Evolutionary conservation across 1,284 basidiomycete genomes (phyloP), one percentile per base, ranked within the genome.

Genomic region (Marasmius oreades): DNA sequence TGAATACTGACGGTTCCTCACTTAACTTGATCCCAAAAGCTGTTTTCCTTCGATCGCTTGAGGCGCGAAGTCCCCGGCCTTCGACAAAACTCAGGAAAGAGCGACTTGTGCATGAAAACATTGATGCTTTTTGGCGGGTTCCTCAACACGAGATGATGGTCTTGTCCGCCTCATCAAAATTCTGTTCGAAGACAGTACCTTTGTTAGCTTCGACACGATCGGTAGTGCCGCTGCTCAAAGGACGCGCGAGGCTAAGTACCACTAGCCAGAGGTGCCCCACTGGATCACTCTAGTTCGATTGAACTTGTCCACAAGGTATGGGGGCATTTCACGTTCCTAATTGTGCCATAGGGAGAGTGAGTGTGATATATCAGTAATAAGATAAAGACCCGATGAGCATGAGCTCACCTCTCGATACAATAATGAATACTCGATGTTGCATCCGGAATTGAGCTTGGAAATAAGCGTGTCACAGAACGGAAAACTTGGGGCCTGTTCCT

Each of bases 401-500:
- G 33, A 3, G 43, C 20, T 18, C 18, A 68, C 69, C 57, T 77
- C 74, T 44, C 73, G 69, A 63, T 73, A 73, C 12, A 71, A 51
- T 12, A 69, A 58, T 22, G 64, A 66, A 53, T 66, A 31, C 28
- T 31, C 28, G 28, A n/a, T 31, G 4, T 10, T 31, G 28, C 28
- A 31, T 31, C 5, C 28, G 4, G 28, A 31, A 28, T 60, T 57
- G 36, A 71, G 70, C 48, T 59, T 65, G 3, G 67, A 33, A 14
- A 36, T 3, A 52, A 26, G n/a, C 12, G 18, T 14, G 45, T 22
- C 4, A 63, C 69, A 73, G 71, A 20, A 72, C 71, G 3, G 77
- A 78, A 22, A 80, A 75, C 43, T 72, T 71, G 43, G 78, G 68
- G 3, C 75, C 76, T 1, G 69, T 70, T 45, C 69, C 70, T 28